A percentile compares a stretch with the other conserved stretches of the same genome.
These are phyloP conservation scores for Ploettnerulaceae sp. DNA, from an alignment of 2,329 filamentous ascomycete species.

Conservation along the genomic window DNA sequence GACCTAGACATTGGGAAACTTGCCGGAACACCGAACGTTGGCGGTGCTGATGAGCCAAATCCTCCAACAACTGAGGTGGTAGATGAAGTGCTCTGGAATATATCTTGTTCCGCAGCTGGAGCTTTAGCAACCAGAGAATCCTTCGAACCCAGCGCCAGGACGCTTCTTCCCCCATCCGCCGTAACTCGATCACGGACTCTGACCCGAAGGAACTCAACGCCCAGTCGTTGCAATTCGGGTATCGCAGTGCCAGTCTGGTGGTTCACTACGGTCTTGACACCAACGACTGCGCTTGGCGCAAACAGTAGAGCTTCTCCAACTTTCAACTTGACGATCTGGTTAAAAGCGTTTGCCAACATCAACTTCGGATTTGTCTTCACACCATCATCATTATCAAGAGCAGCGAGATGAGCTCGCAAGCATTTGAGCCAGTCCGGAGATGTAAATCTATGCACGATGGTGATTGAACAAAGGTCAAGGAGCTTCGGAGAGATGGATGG, in stretches of 20 bases:
- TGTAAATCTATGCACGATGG: slow-evolving; percentile 67
- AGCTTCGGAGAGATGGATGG: slow-evolving; percentile 65
- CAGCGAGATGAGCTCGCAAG: slow-evolving; percentile 44
- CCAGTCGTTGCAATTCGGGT: slow-evolving; percentile 23
- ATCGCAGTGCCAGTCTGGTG: background rate
- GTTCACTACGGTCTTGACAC: slow-evolving; percentile 3
- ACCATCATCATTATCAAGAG: slow-evolving; percentile 30
- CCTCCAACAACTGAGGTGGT: too few species aligned
- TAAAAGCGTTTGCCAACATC: slow-evolving; percentile 35
- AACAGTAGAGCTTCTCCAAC: slow-evolving; percentile 48
- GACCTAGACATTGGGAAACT: too few species aligned
- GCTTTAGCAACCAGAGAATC: too few species aligned
- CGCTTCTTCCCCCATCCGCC: slow-evolving; percentile 40
- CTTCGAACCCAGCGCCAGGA: slow-evolving; percentile 31
- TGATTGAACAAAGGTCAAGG: slow-evolving; percentile 67
- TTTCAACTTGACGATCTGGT: slow-evolving; percentile 42
- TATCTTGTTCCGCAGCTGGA: too few species aligned
- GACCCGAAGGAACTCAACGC: slow-evolving; percentile 36
- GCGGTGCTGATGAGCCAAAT: too few species aligned
- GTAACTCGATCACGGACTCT: slow-evolving; percentile 39
- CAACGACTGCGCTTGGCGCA: slow-evolving; percentile 41
- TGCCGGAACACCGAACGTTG: too few species aligned
- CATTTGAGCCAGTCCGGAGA: slow-evolving; percentile 53
- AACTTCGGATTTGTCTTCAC: slow-evolving; percentile 19
- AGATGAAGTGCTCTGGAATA: too few species aligned